Evolutionary conservation across 805 yeast species (phyloP), one percentile per base, ranked within the genome.

Genomic region (Metschnikowia chrysomelidarum): DNA sequence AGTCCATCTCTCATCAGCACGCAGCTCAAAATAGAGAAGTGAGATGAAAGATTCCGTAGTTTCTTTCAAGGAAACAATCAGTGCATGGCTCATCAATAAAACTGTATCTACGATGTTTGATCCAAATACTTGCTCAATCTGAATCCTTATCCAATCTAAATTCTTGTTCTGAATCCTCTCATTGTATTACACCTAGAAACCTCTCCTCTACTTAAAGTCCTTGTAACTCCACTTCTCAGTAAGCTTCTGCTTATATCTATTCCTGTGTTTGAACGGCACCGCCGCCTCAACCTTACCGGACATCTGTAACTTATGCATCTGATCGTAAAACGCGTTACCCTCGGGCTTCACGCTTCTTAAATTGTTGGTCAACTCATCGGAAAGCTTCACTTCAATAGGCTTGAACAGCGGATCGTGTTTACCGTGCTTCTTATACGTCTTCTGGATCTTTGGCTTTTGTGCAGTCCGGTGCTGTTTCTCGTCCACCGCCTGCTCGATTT

Each of bases 141-240:
- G n/a, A 22, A 12, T 22, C 24, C 24, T n/a, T 22, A 22, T 12
- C 24, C 13, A 22, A 22, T 22, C n/a, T 22, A 22, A 6, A 22
- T n/a, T n/a, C n/a, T 22, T 14, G 13, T 6, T 22, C n/a, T 14
- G 13, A 7, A 26, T 26, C 19, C n/a, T n/a, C n/a, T n/a, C n/a
- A n/a, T n/a, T n/a, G n/a, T n/a, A n/a, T n/a, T n/a, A 28, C 37
- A 33, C 23, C 14, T 11, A 9, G n/a, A 13, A 12, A 28, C 15
- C 9, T 16, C 29, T 32, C 24, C n/a, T n/a, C n/a, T n/a, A 38
- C 32, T 38, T 32, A 30, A 38, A 86, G 63, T 91, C 95, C 67
- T 91, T 91, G 65, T 84, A 86, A 21, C 89, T 75, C 94, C 95
- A 87, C 64, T 89, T 91, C 60, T 91, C 96, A 19, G 95, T 84